Conservation (phyloP, 2,329 filamentous ascomycete genomes). For the Coniochaeta pulveracea region DNA sequence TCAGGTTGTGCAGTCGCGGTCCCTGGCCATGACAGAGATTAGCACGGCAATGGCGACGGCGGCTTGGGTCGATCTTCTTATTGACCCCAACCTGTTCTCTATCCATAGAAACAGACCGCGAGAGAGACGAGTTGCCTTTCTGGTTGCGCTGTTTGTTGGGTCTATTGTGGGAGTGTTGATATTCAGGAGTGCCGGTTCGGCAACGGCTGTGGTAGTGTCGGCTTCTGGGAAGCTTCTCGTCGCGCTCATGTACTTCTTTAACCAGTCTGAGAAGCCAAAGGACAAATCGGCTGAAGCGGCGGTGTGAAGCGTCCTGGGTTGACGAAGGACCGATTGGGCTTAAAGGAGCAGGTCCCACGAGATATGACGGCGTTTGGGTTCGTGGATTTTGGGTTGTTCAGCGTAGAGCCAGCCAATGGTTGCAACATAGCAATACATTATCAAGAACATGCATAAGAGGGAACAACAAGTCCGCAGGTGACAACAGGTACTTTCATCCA, state of each 20-base stretch:
- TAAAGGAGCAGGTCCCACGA: too few relatives aligned
- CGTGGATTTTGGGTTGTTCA: too few relatives aligned
- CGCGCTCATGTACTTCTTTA: conserved; percentile 30
- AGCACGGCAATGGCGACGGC: conserved; percentile 55
- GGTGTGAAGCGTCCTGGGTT: too few relatives aligned
- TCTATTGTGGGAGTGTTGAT: conserved; percentile 39
- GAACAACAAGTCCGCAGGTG: too few relatives aligned
- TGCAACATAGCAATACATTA: too few relatives aligned
- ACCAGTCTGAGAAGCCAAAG: conserved; percentile 20
- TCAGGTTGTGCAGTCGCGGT: conserved; percentile 46
- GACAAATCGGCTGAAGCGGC: conserved; percentile 4
- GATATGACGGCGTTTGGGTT: too few relatives aligned
- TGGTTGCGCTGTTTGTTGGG: conserved; percentile 33
- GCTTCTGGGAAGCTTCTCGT: conserved; percentile 33
- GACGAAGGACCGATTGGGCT: too few relatives aligned
- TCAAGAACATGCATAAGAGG: too few relatives aligned
- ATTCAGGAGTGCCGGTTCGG: conserved; percentile 29
- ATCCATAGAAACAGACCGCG: conserved; percentile 34
- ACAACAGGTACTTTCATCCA: too few relatives aligned
- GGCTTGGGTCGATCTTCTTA: conserved; percentile 48
- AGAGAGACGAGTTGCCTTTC: conserved; percentile 37
- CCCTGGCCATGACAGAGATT: conserved; percentile 46
- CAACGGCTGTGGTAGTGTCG: conserved; percentile 29
- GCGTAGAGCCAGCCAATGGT: too few relatives aligned
- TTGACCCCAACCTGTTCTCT: conserved; percentile 38